Percentiles rank a stretch among this genome's conserved stretches.
phyloP scores from a whole-genome alignment of 177 flowering plant species.

The Vitis hybrid region DNA sequence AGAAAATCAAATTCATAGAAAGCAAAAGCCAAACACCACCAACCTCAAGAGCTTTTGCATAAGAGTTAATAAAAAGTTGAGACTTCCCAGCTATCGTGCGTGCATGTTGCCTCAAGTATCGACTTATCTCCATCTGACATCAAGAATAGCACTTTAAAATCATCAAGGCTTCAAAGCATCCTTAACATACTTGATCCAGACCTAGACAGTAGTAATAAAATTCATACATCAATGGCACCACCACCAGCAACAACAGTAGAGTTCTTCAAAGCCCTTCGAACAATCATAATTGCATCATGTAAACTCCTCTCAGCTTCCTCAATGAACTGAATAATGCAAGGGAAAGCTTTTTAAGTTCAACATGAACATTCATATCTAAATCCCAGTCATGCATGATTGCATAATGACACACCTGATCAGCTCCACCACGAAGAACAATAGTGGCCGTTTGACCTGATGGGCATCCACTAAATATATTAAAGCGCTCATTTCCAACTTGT shows the following conservation, averaged over 20 bases:
- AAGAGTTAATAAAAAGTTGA: constrained; percentile 91
- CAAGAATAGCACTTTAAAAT: constrained; percentile 1
- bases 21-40: not conserved
- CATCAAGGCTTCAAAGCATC: constrained; percentile 1
- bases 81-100: constrained; percentile 94
- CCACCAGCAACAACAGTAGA: constrained; percentile 99
- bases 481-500: constrained; percentile 98
- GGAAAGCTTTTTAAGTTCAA: constrained; percentile 11
- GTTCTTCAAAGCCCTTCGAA: constrained; percentile 93
- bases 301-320: constrained; percentile 98
- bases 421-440: constrained; percentile 99
- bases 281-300: constrained; percentile 99
- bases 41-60: constrained; percentile 99
- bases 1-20: not conserved
- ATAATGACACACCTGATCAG: constrained; percentile 80
- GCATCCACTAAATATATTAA: constrained; percentile 95
- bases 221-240: constrained; percentile 95
- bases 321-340: constrained; percentile 64
- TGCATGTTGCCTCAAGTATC: constrained; percentile 91
- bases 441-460: constrained; percentile 92
- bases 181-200: not conserved
- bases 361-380: not conserved
- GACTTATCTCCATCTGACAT: constrained; percentile 92
- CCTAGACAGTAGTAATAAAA: constrained; percentile 1
- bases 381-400: not conserved